Evolutionary conservation across 139 green algal species (phyloP).

Genomic region (Picochlorum sp.): DNA sequence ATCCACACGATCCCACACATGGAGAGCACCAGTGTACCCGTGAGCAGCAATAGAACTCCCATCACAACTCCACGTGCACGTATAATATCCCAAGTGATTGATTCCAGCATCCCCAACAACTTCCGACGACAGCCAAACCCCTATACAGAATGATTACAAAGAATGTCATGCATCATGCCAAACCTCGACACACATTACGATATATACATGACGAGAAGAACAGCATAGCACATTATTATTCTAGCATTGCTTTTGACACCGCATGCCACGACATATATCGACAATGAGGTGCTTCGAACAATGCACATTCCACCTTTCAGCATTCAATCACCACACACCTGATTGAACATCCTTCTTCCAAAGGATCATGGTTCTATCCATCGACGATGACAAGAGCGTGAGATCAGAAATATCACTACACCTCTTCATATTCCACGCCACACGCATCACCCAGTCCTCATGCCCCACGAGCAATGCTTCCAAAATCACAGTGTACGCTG

Average conservation of each 20-base stretch:
- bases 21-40: slow-evolving; percentile 84
- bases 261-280: slow-evolving; percentile 5
- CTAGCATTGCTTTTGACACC: slow-evolving; percentile 33
- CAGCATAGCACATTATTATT: slow-evolving; percentile 5
- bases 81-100: slow-evolving; percentile 59
- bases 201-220: neutral
- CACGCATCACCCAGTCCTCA: slow-evolving; percentile 90
- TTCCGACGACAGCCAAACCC: slow-evolving; percentile 77
- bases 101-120: slow-evolving; percentile 78
- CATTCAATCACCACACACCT: slow-evolving; percentile 21
- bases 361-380: slow-evolving; percentile 93
- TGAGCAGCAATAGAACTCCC: slow-evolving; percentile 67
- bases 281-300: slow-evolving; percentile 32
- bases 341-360: slow-evolving; percentile 61
- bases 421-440: slow-evolving; percentile 56
- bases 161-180: neutral
- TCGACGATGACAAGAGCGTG: slow-evolving; percentile 78
- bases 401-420: slow-evolving; percentile 3
- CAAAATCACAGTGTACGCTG: slow-evolving; percentile 36
- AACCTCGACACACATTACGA: neutral
- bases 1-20: slow-evolving; percentile 64
- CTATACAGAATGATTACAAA: slow-evolving; percentile 13
- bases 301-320: slow-evolving; percentile 6
- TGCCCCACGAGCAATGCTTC: slow-evolving; percentile 84
- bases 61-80: slow-evolving; percentile 51